phyloP scores from a whole-genome alignment of 176 grass and related monocot genomes.

The Aegilops umbellulata region DNA sequence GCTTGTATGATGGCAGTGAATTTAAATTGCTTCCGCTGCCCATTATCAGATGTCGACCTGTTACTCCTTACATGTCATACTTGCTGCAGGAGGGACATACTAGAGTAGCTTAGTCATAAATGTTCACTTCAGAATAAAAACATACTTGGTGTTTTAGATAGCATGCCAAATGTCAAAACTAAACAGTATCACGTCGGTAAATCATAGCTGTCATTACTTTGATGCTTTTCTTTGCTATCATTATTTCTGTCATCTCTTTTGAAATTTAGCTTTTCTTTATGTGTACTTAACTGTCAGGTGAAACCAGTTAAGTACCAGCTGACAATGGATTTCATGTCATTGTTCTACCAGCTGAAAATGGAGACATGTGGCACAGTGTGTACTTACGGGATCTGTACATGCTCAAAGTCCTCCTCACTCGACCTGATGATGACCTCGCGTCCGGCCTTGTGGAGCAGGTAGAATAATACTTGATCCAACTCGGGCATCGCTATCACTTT shows the following conservation, averaged over 20 bases:
- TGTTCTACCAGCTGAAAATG: not conserved
- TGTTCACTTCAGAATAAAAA: no score
- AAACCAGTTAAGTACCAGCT: not conserved
- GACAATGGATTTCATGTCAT: not conserved
- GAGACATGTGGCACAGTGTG: not conserved
- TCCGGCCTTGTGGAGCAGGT: not conserved
- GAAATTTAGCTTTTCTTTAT: not conserved
- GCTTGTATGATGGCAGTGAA: not conserved
- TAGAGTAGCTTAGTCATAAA: not conserved
- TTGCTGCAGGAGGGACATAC: not conserved
- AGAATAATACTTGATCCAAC: not conserved
- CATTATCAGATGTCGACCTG: no score
- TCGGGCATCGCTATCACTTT: conserved; percentile 11
- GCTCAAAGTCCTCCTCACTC: conserved; percentile 12
- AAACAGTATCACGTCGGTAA: not conserved
- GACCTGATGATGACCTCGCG: not conserved
- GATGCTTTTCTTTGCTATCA: not conserved
- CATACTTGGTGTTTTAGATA: no score
- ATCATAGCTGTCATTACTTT: not conserved
- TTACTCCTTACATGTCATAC: not conserved
- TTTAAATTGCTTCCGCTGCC: not conserved
- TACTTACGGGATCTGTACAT: conserved; percentile 20
- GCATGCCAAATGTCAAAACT: not conserved
- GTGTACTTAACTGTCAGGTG: not conserved
- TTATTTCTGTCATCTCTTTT: not conserved